A percentile compares a stretch with the other conserved stretches of the same genome.
Conservation (phyloP, 495 filamentous ascomycete species). For the Aspergillus mulundensis region DNA sequence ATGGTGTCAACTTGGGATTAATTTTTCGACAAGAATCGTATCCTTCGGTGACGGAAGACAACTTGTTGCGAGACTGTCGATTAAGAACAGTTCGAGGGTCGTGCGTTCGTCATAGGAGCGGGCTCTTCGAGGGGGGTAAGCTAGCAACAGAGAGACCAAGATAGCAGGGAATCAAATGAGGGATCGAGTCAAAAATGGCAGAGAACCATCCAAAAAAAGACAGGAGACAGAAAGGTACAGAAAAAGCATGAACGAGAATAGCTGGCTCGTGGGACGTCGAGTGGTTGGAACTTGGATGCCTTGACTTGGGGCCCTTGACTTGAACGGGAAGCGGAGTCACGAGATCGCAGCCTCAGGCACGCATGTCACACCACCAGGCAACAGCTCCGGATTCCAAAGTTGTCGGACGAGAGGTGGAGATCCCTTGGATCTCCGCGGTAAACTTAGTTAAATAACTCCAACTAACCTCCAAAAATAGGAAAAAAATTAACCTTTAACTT, state of each 20-base stretch:
- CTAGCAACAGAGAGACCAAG: conserved; percentile 8
- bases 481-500: too few relatives aligned
- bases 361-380: conserved; percentile 5
- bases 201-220: not conserved
- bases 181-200: conserved; percentile 11
- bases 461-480: too few relatives aligned
- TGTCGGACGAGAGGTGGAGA: too few relatives aligned
- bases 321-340: conserved; percentile 16
- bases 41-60: not conserved
- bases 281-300: not conserved
- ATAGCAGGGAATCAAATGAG: conserved; percentile 12
- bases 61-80: conserved; percentile 4
- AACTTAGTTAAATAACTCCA: too few relatives aligned
- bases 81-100: conserved; percentile 42
- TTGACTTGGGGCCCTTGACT: not conserved
- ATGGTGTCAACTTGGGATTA: conserved; percentile 28
- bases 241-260: conserved; percentile 4
- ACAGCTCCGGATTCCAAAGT: too few relatives aligned
- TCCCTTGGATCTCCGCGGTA: too few relatives aligned
- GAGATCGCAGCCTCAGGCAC: conserved; percentile 18
- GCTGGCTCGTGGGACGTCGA: conserved; percentile 8
- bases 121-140: conserved; percentile 37
- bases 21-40: not conserved
- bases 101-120: conserved; percentile 25
- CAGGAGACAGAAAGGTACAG: conserved; percentile 12